Base-by-base conservation (phyloP, 116 monocot species). In the Iris pallida region DNA sequence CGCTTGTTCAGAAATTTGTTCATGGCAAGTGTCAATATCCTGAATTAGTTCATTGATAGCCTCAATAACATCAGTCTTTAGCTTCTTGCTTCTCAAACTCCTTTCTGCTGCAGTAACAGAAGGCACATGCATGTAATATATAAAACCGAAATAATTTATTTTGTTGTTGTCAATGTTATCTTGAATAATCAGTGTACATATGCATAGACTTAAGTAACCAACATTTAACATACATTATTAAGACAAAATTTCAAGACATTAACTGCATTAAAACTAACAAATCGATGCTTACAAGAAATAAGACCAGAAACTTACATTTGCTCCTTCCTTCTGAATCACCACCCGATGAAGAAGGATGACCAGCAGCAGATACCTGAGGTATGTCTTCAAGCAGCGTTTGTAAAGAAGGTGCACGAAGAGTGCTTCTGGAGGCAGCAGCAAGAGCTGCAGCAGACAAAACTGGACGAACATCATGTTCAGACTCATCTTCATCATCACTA, bases 291-390 rank as follows among this genome's bases (percentile, higher is more conserved):
- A 30, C 30, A 30, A 30, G 30, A 30, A 30, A 30, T 30, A 30
- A 30, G 30, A 30, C 0, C 5, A 40, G 53, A 55, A 43, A 67
- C 67, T 67, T 84, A 99, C 94, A 93, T 86, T 81, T 93, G 79
- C 86, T 93, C 78, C 76, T 99, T 80, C 93, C 90, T 68, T 99
- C 99, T 52, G 99, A 99, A 65, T 99, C 99, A 47, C 93, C 90
- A 5, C 82, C 88, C 13, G 99, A 93, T 1, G 98, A 90, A 68
- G 90, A 70, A 74, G 77, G 16, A 54, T 65, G 68, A 53, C 82
- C 69, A 16, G 70, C 68, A 47, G 74, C 70, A 66, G 82, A 70
- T 10, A 82, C 70, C 15, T 79, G 73, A 59, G 88, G 88, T 64
- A 81, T 68, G 52, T 77, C 88, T 73, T 99, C 99, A 55, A 99